Evolutionary conservation across 257 asterid species (phyloP), one percentile per base, ranked within the genome.

Genomic region (Echites panduratus): DNA sequence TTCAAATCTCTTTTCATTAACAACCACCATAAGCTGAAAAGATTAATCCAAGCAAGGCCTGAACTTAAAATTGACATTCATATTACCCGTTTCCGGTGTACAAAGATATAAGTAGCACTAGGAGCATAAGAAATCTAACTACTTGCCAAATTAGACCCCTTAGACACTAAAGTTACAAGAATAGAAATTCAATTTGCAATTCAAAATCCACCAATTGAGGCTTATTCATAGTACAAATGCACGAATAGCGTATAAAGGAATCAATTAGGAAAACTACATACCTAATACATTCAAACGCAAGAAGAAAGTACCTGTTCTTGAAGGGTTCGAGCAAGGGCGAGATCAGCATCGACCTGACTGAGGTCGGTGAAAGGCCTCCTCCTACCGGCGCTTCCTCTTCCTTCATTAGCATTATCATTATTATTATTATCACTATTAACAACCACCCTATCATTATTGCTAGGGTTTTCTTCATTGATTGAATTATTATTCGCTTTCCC

Each of bases 271-370:
- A 62, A 62, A 0, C 47, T 47, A 32, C 22, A 62, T 35, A 16
- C 9, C 13, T 35, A 14, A 17, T 14, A 9, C 20, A n/a, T 38
- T 1, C 14, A 63, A 11, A 22, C 9, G 24, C 63, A n/a, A n/a
- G n/a, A n/a, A n/a, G n/a, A n/a, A 9, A 22, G 53, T 65, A 88
- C 98, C 97, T 93, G 97, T 63, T 93, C 97, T 77, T 93, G 97
- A 70, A 93, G 91, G 59, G 96, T 89, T 58, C 98, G 93, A 57
- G 98, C 98, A 44, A 93, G 97, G 77, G 96, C 96, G 59, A 88
- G 98, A 85, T 93, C 98, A 70, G 96, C 93, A 74, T 93, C 97
- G 69, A 80, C 87, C 82, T 93, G 98, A 81, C 91, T 88, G 77
- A 93, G 96, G 88, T 87, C 82, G 70, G 97, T 90, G 82, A 93